Base-by-base conservation (phyloP, 2,329 filamentous ascomycete species). In the Microdochium nivale region DNA sequence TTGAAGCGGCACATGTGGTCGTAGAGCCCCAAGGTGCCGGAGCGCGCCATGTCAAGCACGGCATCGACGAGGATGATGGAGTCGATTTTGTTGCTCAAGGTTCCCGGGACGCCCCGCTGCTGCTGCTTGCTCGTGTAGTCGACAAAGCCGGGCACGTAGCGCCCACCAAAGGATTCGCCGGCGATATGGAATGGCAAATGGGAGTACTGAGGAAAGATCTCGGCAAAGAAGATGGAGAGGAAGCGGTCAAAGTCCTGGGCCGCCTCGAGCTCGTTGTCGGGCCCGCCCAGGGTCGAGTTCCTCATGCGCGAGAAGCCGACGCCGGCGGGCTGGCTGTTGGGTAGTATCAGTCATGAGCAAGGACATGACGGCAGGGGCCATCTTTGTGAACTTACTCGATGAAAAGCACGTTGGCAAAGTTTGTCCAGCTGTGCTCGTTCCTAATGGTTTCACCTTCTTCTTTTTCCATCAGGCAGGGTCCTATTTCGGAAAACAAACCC, bases 151-250 rank as follows among this genome's bases (percentile, higher is more conserved):
- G 56, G 58, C 7, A 60, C 51, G 51, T 60, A 60, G 23, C 56
- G 52, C 4, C 58, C 58, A 1, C 44, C 58, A 44, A 59, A 59
- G 11, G 58, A 59, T 49, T 60, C 58, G 19, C 58, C 58, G 3
- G 54, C 46, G 3, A 60, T 51, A 47, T 56, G 56, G 46, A 59
- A 55, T 2, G 53, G 46, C n/a, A 49, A 43, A 16, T 52, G 43
- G 11, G 53, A 47, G 21, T 53, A 55, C 33, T 57, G 32, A 2
- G 57, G 57, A 43, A 58, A 57, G 8, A 53, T 44, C 13, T 56
- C 54, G 1, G 51, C 40, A 32, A 58, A 55, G 51, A 59, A 60
- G 24, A 49, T 53, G n/a, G 51, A 48, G 10, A 60, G 48, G 43
- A 60, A 60, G 25, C 51, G 51, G 32, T 59, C 48, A 19, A 60